phyloP scores from a whole-genome alignment of 2,329 filamentous ascomycete genomes.

The Exophiala dermatitidis region DNA sequence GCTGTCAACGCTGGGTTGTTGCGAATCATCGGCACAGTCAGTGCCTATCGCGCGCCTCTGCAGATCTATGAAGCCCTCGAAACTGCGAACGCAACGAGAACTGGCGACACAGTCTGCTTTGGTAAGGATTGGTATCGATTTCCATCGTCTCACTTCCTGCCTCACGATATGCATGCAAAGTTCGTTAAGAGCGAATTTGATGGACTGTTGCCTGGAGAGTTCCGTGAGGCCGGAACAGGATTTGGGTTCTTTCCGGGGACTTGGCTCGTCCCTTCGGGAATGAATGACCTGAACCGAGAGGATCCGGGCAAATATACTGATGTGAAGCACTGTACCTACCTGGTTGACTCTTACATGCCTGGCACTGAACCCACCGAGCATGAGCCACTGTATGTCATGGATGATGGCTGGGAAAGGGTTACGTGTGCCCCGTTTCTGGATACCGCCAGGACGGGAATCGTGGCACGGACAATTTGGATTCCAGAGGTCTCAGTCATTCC shows the following conservation, averaged over 20 bases:
- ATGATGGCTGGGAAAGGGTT: constrained; percentile 70
- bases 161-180: constrained; percentile 72
- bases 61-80: constrained; percentile 48
- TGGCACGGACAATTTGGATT: constrained; percentile 75
- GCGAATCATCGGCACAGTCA: constrained; percentile 68
- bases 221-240: constrained; percentile 63
- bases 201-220: constrained; percentile 84
- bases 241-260: constrained; percentile 75
- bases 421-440: constrained; percentile 77
- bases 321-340: constrained; percentile 66
- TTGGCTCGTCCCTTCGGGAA: constrained; percentile 70
- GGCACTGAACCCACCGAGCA: constrained; percentile 51
- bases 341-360: constrained; percentile 81
- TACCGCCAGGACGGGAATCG: constrained; percentile 60
- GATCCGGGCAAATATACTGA: constrained; percentile 77
- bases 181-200: constrained; percentile 87
- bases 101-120: constrained; percentile 70
- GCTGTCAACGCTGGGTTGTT: constrained; percentile 61
- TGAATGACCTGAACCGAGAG: constrained; percentile 88
- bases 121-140: constrained; percentile 99
- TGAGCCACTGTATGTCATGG: constrained; percentile 73
- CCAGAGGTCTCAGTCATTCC: constrained; percentile 66
- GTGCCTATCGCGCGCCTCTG: constrained; percentile 77
- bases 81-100: constrained; percentile 45
- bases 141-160: constrained; percentile 85